Evolutionary conservation across 345 rosid species (phyloP).

Genomic region (Ceriops zippeliana): DNA sequence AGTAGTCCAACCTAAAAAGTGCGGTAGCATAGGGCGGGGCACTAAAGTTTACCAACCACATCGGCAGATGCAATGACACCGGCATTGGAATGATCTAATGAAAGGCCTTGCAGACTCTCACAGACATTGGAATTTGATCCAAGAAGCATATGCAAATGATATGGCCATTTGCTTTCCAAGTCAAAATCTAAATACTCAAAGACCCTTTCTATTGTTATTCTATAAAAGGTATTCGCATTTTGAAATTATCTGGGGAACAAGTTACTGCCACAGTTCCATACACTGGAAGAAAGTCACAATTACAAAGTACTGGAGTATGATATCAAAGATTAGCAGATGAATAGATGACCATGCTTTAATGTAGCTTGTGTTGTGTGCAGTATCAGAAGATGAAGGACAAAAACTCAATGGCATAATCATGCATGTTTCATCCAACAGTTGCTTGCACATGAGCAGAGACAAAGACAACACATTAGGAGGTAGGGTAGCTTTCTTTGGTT

Average conservation of each 20-base stretch:
- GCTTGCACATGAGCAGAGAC: not conserved
- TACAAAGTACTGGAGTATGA: not conserved
- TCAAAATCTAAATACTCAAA: not conserved
- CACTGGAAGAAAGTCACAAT: not conserved
- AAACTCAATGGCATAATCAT: not conserved
- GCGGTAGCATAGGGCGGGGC: constrained; percentile 12
- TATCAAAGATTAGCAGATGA: not conserved
- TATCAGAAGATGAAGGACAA: not conserved
- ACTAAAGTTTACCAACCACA: constrained; percentile 25
- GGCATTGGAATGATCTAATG: constrained; percentile 37
- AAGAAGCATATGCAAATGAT: not conserved
- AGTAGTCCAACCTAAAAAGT: constrained; percentile 26
- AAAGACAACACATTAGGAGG: not conserved
- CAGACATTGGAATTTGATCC: constrained; percentile 13
- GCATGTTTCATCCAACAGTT: not conserved
- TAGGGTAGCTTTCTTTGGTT: no score
- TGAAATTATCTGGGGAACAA: not conserved
- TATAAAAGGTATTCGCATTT: not conserved
- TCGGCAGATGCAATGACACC: constrained; percentile 41
- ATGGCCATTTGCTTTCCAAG: not conserved
- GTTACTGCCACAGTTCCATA: not conserved
- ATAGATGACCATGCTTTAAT: not conserved
- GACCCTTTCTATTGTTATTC: not conserved
- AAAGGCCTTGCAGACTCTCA: constrained; percentile 49
- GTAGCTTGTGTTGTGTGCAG: not conserved